Base-by-base conservation (phyloP, 1,139 yeast genomes). In the Geotrichum siamense region DNA sequence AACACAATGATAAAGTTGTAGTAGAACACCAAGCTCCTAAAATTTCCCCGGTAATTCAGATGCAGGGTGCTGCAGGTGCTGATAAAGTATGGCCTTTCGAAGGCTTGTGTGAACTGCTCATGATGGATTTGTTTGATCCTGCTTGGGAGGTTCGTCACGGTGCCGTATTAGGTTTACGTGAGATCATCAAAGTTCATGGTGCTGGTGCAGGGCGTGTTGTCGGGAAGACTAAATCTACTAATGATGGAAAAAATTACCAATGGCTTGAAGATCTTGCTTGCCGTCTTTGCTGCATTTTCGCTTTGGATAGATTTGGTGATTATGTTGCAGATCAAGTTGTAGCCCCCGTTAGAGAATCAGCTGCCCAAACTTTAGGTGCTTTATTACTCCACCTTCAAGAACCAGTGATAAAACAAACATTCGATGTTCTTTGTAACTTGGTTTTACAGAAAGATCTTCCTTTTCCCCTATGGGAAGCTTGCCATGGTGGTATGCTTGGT, bases 121-220 rank as follows among this genome's bases (percentile, higher is more conserved):
- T 86, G 51, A 78, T 78, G 36, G 96, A 89, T 56, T 66, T 93
- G 48, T 86, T 86, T 59, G 82, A 82, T 53, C 93, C 85, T 37
- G 72, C 75, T 43, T 93, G 99, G 99, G 98, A 93, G 65, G 72
- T 82, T 15, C 78, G 99, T 55, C 99, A 93, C 63, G 99, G 98
- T 32, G 91, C 97, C 0, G 86, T 95, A 5, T 71, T 91, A 53
- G 98, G 98, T 0, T 69, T 93, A 38, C 73, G 98, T 59, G 98
- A 91, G 61, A 70, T 93, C 39, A 72, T 91, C 48, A 81, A 79
- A 52, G 79, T 76, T 50, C 98, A 89, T 56, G 96, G 96, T 0
- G 69, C 69, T 38, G 85, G 93, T 23, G 94, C 93, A 2, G 96
- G 96, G 13, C 74, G 95, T 60, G 73, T 86, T 3, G 71, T 73